Percentiles rank a stretch among this genome's conserved stretches.
These are phyloP conservation scores for Celoporthe dispersa DNA, from an alignment of 2,329 filamentous ascomycete genomes.

Conservation along the genomic window DNA sequence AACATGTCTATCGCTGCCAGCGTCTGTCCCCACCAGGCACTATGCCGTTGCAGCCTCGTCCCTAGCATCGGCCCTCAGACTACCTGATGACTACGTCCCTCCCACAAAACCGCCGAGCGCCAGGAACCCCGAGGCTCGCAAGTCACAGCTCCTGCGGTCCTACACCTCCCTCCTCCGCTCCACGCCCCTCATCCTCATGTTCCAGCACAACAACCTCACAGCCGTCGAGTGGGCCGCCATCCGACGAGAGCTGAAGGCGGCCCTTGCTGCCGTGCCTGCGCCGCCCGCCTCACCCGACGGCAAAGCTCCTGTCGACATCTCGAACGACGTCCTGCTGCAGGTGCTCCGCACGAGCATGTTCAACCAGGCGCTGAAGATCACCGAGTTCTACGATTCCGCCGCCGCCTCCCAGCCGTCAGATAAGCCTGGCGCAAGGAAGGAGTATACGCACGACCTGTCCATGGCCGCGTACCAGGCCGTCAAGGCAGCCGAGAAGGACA, in stretches of 20 bases:
- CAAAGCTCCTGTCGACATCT: conserved; percentile 49
- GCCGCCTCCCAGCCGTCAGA: conserved; percentile 35
- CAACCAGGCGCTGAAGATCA: conserved; percentile 78
- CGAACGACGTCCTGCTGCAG: conserved; percentile 73
- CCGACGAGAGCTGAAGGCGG: conserved; percentile 66
- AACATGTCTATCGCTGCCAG: conserved; percentile 1
- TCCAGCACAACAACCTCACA: conserved; percentile 72
- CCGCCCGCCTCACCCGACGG: conserved; percentile 38
- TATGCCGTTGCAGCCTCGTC: conserved; percentile 34
- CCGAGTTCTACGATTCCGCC: conserved; percentile 75
- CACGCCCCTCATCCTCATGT: conserved; percentile 82
- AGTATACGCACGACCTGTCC: conserved; percentile 58
- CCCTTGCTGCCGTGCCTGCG: conserved; percentile 47
- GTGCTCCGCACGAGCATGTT: conserved; percentile 91
- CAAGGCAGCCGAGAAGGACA: conserved; percentile 39
- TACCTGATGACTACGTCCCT: conserved; percentile 57
- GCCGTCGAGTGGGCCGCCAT: conserved; percentile 77
- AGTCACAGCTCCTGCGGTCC: conserved; percentile 83
- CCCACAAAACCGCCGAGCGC: conserved; percentile 85
- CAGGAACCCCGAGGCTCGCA: conserved; percentile 83
- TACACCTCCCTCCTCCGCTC: conserved; percentile 89
- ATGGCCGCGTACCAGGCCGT: conserved; percentile 55
- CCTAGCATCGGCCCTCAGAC: conserved; percentile 34
- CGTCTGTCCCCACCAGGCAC: conserved; percentile 27
- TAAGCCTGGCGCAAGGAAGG: conserved; percentile 42